Percentiles rank a stretch among this genome's conserved stretches.
These are phyloP conservation scores for Medicago arabica DNA, from an alignment of 306 rosid species.

Conservation along the genomic window DNA sequence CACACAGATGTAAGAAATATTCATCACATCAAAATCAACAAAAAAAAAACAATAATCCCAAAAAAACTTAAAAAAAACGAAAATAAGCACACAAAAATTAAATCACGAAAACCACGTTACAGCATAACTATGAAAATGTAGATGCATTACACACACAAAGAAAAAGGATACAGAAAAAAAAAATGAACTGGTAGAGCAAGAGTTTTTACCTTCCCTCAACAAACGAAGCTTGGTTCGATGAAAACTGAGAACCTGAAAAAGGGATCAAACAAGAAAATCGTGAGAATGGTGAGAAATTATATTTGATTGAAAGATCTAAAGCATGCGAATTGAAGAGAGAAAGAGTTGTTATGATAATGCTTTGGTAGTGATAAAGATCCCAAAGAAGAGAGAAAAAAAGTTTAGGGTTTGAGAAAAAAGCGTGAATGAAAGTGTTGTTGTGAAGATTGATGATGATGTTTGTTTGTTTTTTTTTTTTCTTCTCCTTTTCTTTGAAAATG, in stretches of 20 bases:
- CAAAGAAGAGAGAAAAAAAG: conserved; percentile 10
- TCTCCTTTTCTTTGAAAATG: conserved; percentile 27
- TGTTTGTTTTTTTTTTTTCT: neutral
- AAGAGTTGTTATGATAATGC: conserved; percentile 25
- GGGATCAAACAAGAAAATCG: conserved; percentile 8
- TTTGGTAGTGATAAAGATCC: conserved; percentile 33
- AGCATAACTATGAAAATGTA: conserved; percentile 38
- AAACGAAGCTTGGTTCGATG: conserved; percentile 38
- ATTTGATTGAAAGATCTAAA: conserved; percentile 44
- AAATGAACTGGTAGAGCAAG: conserved; percentile 13
- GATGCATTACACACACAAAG: conserved; percentile 16
- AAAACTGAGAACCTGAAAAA: conserved; percentile 49
- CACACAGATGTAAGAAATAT: neutral
- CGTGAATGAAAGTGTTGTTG: conserved; percentile 8
- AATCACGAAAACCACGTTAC: conserved; percentile 16
- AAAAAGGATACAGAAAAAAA: neutral
- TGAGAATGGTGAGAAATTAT: conserved; percentile 27
- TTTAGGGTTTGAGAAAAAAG: conserved; percentile 54
- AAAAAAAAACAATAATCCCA: neutral
- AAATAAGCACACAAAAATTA: neutral
- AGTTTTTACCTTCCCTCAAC: conserved; percentile 41
- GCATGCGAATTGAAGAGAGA: conserved; percentile 32
- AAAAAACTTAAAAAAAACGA: neutral
- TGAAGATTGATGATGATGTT: conserved; percentile 38
- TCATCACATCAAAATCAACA: conserved; percentile 22